Evolutionary conservation across 2,329 filamentous ascomycete genomes (phyloP), one percentile per base, ranked within the genome.

Genomic region (Monascus ruber): DNA sequence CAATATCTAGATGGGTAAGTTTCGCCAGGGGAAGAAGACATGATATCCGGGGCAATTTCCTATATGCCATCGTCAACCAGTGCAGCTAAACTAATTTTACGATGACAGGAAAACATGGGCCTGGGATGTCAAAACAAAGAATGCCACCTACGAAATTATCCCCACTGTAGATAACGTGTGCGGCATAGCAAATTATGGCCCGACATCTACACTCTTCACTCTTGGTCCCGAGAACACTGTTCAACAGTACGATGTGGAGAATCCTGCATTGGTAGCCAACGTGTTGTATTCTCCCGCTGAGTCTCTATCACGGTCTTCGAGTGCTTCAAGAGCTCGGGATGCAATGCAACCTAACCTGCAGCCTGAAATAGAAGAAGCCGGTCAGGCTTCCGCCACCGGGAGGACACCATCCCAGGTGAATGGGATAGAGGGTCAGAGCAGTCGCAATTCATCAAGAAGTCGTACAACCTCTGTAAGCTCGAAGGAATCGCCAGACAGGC

Each of bases 41-140:
- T 17, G 17, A 17, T 17, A 17, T 17, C 17, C 17, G 17, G 17
- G 17, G 17, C 17, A 17, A 17, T 17, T 17, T 17, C 17, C 17
- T 17, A 17, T 17, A 17, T 17, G 17, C 17, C 17, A 17, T 17
- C 17, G 17, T 17, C 17, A 17, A 17, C 17, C 17, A 17, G 17
- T 3, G 17, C 17, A 17, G 17, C 17, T 17, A 17, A 17, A 17
- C 17, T 17, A 17, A 17, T 17, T 17, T 17, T 3, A 17, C 17
- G 17, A 17, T 17, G 17, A 17, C 47, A 87, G 88, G 40, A 84
- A 94, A 71, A 94, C 88, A 31, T 80, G 85, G 52, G 83, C 87
- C 42, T 98, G 91, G 89, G 91, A 98, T 70, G 91, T 98, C 34
- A 77, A 88, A 47, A 98, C 91, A n/a, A 96, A 96, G 60, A 82